phyloP scores from a whole-genome alignment of 2,329 filamentous ascomycete species.

The Pyrenochaeta sp. region DNA sequence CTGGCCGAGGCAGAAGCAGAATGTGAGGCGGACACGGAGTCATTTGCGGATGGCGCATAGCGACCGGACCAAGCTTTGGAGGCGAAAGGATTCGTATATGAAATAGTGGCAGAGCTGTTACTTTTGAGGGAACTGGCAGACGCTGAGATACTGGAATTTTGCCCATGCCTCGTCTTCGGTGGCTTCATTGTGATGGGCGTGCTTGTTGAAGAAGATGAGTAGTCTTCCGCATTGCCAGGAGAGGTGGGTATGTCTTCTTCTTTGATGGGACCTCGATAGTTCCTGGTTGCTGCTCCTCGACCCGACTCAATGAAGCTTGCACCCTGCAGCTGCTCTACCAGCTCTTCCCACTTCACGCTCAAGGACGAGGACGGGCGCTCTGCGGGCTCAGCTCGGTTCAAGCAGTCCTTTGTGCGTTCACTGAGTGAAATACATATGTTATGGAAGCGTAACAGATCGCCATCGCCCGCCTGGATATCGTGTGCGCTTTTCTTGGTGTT shows the following conservation, averaged over 20 bases:
- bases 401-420: slow-evolving; percentile 59
- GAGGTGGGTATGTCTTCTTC: slow-evolving; percentile 37
- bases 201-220: slow-evolving; percentile 41
- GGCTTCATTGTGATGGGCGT: slow-evolving; percentile 48
- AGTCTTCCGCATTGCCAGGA: slow-evolving; percentile 34
- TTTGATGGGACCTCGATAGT: slow-evolving; percentile 31
- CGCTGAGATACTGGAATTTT: slow-evolving; percentile 43
- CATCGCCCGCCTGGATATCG: slow-evolving; percentile 52
- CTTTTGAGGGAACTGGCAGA: slow-evolving; percentile 45
- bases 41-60: slow-evolving; percentile 36
- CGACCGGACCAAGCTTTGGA: slow-evolving; percentile 25
- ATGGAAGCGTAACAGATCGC: slow-evolving; percentile 60
- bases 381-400: slow-evolving; percentile 61
- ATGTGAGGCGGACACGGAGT: slow-evolving; percentile 35
- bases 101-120: slow-evolving; percentile 33
- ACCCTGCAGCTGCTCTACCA: slow-evolving; percentile 58
- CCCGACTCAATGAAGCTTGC: slow-evolving; percentile 38
- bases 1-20: slow-evolving; percentile 42
- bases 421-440: slow-evolving; percentile 58
- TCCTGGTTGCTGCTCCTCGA: slow-evolving; percentile 44
- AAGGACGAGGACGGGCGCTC: slow-evolving; percentile 59
- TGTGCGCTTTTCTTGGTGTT: slow-evolving; percentile 49
- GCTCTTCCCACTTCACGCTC: slow-evolving; percentile 62
- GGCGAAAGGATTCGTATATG: slow-evolving; percentile 36
- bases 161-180: slow-evolving; percentile 39